Base-by-base conservation (phyloP, 2,329 filamentous ascomycete genomes). In the Alternaria sp. region DNA sequence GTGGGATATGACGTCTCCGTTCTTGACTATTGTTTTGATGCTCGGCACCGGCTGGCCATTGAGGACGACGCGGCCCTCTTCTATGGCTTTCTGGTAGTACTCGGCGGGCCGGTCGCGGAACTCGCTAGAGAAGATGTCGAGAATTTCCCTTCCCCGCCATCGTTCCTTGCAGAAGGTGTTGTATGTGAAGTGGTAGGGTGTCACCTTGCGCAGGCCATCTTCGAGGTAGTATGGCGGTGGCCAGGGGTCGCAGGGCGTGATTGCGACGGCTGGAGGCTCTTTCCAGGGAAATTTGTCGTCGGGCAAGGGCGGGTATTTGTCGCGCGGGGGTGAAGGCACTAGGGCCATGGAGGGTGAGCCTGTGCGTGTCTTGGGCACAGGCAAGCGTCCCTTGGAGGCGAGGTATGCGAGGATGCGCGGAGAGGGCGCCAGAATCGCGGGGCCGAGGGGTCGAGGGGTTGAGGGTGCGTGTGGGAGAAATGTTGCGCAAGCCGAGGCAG, bases 101-200 rank as follows among this genome's bases (percentile, higher is more conserved):
- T 91, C 90, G 32, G 88, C 78, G 0, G 93, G 89, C 18, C 95
- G 85, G 79, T 99, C 95, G 69, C 95, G 88, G 76, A 99, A 99
- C 79, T 99, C 95, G 75, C 90, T 89, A 44, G 89, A 86, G 79
- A 97, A 99, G 48, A 99, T 91, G 48, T 97, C 93, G 52, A 97
- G 83, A 47, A 99, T 82, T 61, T 87, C 85, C 38, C 92, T 86
- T 32, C 90, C 92, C 55, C 94, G 87, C 95, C 95, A 99, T 78
- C 95, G 86, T 81, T 97, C 87, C 80, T 98, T 99, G 83, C 92
- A 95, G 81, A 88, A 93, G 0, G 94, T 97, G 75, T 97, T 96
- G 83, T 97, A 97, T 3, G 94, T 97, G 78, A 86, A 97, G 76
- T 95, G 88, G 76, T 99, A 98, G 4, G 94, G 94, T 43, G 85